Evolutionary conservation across 768 basidiomycete species (phyloP), one percentile per base, ranked within the genome.

Genomic region (Mycena chlorophos): DNA sequence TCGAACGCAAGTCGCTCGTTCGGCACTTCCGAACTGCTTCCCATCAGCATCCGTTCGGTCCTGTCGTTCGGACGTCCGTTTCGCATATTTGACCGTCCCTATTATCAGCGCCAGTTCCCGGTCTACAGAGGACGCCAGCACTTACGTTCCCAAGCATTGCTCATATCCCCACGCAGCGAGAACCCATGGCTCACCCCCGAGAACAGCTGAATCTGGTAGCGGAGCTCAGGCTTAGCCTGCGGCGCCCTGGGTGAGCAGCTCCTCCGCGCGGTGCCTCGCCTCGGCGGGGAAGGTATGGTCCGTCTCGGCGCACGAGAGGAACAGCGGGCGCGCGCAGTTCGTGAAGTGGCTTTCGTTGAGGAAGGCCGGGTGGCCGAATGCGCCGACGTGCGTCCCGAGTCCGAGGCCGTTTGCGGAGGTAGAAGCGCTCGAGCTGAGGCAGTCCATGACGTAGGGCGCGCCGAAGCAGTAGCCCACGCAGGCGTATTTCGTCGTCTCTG

Each of bases 241-340:
- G 13, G 45, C 45, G 45, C n/a, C n/a, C n/a, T 46, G 23, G 5
- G 69, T 68, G 26, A 80, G 69, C 16, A 77, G 72, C 45, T 74
- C 75, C 49, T 80, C 78, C 1, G 71, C 72, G 20, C 67, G 64
- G 38, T 70, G 75, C 20, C 78, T 75, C 0, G 72, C 63, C 10
- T 66, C 58, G 0, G 62, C 17, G 2, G 75, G 69, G 69, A 80
- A 79, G 1, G 76, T 73, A 12, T 57, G 56, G 63, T 80, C 78
- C 12, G 58, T 69, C 65, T 79, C 78, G 34, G 73, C 74, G 55
- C 75, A 78, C 29, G 73, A 69, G 55, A 77, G 66, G 5, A 74
- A 63, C n/a, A 78, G 63, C 1, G 76, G 77, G 3, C 77, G 68
- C 5, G 71, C 68, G 37, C 69, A 65, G 4, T 70, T 69, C 49